A percentile compares a stretch with the other conserved stretches of the same genome.
phyloP scores from a whole-genome alignment of 2,329 filamentous ascomycete species.

The Colletotrichum nymphaeae region DNA sequence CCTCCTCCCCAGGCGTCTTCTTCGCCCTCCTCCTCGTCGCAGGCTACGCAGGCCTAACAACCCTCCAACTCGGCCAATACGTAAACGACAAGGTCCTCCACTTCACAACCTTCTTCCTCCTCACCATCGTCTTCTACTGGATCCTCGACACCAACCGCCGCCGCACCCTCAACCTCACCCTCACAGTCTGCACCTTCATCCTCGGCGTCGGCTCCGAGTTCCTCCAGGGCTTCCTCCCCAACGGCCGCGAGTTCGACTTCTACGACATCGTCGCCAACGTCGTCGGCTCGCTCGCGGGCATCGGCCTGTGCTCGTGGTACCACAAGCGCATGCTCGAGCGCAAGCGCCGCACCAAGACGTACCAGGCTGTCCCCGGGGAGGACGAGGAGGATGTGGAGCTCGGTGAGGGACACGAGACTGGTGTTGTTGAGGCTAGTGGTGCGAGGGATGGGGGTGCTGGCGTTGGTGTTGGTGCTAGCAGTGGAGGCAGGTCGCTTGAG shows the following conservation, averaged over 20 bases:
- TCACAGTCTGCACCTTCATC: slow-evolving; percentile 79
- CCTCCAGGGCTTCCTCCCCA: slow-evolving; percentile 79
- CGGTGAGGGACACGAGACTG: slow-evolving; percentile 77
- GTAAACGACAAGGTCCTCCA: slow-evolving; percentile 94
- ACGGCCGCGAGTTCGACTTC: slow-evolving; percentile 77
- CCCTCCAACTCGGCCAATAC: slow-evolving; percentile 63
- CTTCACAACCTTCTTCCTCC: slow-evolving; percentile 86
- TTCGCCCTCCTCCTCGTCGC: slow-evolving; percentile 77
- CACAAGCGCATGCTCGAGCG: slow-evolving; percentile 96
- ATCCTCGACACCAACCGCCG: slow-evolving; percentile 91
- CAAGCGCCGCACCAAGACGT: slow-evolving; percentile 78
- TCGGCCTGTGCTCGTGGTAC: slow-evolving; percentile 88
- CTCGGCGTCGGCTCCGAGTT: slow-evolving; percentile 82
- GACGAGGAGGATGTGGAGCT: slow-evolving; percentile 80
- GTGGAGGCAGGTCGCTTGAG: slow-evolving; percentile 64
- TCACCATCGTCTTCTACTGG: slow-evolving; percentile 95
- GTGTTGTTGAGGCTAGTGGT: slow-evolving; percentile 56
- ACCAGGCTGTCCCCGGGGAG: slow-evolving; percentile 75
- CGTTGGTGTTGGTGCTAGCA: not conserved
- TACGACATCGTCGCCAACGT: slow-evolving; percentile 92
- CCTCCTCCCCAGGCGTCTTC: slow-evolving; percentile 69
- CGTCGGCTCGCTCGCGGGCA: slow-evolving; percentile 76
- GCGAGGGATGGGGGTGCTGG: slow-evolving; percentile 41
- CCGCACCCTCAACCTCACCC: slow-evolving; percentile 84
- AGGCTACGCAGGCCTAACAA: slow-evolving; percentile 83